These are phyloP conservation scores for Dalbergia oliveri DNA, from an alignment of 306 rosid species.

Conservation along the genomic window DNA sequence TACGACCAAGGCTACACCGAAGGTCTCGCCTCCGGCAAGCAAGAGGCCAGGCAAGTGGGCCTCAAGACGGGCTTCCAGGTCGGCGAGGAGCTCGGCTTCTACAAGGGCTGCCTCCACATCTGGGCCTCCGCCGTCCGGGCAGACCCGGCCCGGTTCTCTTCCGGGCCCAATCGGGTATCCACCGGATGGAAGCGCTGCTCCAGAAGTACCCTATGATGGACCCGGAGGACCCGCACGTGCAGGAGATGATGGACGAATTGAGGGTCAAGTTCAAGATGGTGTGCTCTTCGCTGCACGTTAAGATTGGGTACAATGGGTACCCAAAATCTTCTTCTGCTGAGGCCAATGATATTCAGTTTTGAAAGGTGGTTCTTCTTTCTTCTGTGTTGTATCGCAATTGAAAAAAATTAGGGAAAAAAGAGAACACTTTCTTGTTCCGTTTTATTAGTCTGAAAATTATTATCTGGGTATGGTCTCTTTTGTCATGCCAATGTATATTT, in stretches of 20 bases:
- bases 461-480: neutral
- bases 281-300: slow-evolving; percentile 72
- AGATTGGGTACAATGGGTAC: slow-evolving; percentile 70
- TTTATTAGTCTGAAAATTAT: neutral
- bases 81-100: slow-evolving; percentile 85
- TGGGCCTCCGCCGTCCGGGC: slow-evolving; percentile 66
- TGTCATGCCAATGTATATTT: neutral
- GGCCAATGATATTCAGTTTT: slow-evolving; percentile 59
- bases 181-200: slow-evolving; percentile 76
- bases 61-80: slow-evolving; percentile 79
- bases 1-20: slow-evolving; percentile 66
- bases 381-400: neutral
- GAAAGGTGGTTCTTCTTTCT: slow-evolving; percentile 31
- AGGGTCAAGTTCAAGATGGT: slow-evolving; percentile 78
- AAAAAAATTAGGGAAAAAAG: neutral
- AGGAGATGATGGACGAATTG: slow-evolving; percentile 72
- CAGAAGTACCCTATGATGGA: slow-evolving; percentile 70
- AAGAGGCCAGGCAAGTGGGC: slow-evolving; percentile 74
- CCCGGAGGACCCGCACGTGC: slow-evolving; percentile 71
- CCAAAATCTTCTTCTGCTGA: slow-evolving; percentile 56
- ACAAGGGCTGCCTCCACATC: slow-evolving; percentile 65
- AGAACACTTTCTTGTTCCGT: neutral
- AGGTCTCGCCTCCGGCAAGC: slow-evolving; percentile 65
- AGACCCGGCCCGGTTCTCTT: slow-evolving; percentile 61
- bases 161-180: slow-evolving; percentile 59